phyloP scores from a whole-genome alignment of 2,329 filamentous ascomycete species.

The Fusarium sp. region DNA sequence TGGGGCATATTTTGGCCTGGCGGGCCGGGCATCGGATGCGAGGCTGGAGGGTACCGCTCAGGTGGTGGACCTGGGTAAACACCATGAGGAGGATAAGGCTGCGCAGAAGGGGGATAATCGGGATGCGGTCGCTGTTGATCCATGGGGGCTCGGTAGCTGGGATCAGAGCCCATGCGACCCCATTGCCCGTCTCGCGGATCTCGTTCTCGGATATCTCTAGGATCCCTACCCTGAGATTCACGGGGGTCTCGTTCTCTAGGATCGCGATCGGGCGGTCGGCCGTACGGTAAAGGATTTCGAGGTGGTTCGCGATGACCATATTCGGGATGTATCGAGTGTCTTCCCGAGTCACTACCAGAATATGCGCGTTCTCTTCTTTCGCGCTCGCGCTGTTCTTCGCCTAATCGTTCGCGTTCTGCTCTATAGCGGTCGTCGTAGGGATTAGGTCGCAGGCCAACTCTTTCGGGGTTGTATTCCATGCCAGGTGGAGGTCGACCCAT shows the following conservation, averaged over 20 bases:
- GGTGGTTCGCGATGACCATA: conserved; percentile 59
- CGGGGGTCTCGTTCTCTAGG: conserved; percentile 54
- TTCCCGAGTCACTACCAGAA: conserved; percentile 61
- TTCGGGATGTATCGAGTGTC: conserved; percentile 55
- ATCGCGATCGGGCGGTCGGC: conserved; percentile 59
- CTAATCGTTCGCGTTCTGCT: conserved; percentile 60
- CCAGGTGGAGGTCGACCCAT: conserved; percentile 51
- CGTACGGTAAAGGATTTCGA: conserved; percentile 60
- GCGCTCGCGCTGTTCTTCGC: conserved; percentile 58
- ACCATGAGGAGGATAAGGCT: conserved; percentile 52
- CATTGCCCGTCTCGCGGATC: conserved; percentile 53
- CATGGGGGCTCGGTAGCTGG: conserved; percentile 53
- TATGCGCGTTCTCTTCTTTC: conserved; percentile 62
- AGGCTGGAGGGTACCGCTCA: conserved; percentile 52
- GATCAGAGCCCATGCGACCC: conserved; percentile 50
- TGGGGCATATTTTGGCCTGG: conserved; percentile 44
- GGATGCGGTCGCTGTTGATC: conserved; percentile 58
- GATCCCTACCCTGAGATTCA: conserved; percentile 55
- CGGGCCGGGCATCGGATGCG: conserved; percentile 52
- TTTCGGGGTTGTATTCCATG: conserved; percentile 66
- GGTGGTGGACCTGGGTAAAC: conserved; percentile 49
- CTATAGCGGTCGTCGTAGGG: conserved; percentile 67
- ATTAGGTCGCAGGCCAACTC: conserved; percentile 57
- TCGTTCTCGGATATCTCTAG: conserved; percentile 52
- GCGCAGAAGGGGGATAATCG: conserved; percentile 61